phyloP scores from a whole-genome alignment of 2,329 filamentous ascomycete genomes.

The Pseudocercospora musae region DNA sequence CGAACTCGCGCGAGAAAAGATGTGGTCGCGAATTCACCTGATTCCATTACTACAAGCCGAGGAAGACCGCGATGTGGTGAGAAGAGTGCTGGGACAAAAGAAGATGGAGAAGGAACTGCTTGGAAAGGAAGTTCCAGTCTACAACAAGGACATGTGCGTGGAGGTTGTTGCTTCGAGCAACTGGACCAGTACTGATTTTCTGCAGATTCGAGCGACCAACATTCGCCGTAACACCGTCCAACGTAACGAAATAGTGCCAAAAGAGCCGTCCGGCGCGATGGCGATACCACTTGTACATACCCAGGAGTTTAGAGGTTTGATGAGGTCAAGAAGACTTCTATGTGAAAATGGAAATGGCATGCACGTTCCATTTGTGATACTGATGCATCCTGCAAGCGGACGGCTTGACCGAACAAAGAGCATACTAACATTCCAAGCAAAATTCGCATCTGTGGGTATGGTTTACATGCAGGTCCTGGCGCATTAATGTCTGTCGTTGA shows the following conservation, averaged over 20 bases:
- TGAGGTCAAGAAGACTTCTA: not conserved
- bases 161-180: not conserved
- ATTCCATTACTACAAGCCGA: conserved; percentile 93
- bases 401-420: not conserved
- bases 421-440: not conserved
- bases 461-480: not conserved
- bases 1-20: conserved; percentile 93
- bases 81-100: conserved; percentile 81
- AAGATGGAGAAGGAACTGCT: conserved; percentile 86
- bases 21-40: conserved; percentile 94
- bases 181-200: conserved; percentile 7
- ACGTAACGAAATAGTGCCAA: conserved; percentile 52
- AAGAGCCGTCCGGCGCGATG: not conserved
- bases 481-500: not conserved
- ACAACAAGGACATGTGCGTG: conserved; percentile 80
- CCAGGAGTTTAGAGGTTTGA: conserved; percentile 1
- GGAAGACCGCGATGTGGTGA: conserved; percentile 91
- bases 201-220: conserved; percentile 76
- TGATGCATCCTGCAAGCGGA: not conserved
- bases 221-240: conserved; percentile 66
- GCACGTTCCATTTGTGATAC: not conserved
- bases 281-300: conserved; percentile 8
- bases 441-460: not conserved
- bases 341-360: conserved; percentile 2
- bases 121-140: conserved; percentile 78